Percentiles rank a stretch among this genome's conserved stretches.
These are phyloP conservation scores for Phytopythium oedochilum DNA, from an alignment of 352 stramenopile genomes.

Conservation along the genomic window DNA sequence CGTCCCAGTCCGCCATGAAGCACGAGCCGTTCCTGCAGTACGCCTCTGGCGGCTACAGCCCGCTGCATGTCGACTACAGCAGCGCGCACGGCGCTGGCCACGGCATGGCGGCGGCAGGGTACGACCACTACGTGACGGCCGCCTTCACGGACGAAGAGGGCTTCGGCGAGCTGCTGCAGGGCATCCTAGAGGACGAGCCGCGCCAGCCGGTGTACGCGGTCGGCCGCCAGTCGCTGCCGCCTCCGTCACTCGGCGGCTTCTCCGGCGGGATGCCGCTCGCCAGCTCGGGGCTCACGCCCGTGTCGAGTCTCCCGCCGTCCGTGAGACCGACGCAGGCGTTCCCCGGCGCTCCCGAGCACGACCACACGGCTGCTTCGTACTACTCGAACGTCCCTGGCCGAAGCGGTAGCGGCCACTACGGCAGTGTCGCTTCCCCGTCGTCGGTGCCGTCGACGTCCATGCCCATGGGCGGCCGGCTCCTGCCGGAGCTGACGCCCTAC, in stretches of 20 bases:
- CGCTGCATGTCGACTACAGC: slow-evolving; percentile 17
- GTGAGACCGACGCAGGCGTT: background rate
- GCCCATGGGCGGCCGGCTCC: background rate
- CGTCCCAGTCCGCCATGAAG: slow-evolving; percentile 12
- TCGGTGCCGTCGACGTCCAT: background rate
- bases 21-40: slow-evolving; percentile 16
- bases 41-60: slow-evolving; percentile 16
- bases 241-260: background rate
- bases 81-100: slow-evolving; percentile 9
- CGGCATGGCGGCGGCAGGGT: slow-evolving; percentile 9
- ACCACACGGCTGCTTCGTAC: background rate
- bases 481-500: background rate
- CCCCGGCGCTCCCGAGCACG: background rate
- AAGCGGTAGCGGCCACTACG: background rate
- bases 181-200: slow-evolving; percentile 67
- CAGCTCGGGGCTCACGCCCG: background rate
- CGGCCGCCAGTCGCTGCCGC: slow-evolving; percentile 6
- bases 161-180: slow-evolving; percentile 66
- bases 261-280: background rate
- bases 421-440: background rate
- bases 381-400: background rate
- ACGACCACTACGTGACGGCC: slow-evolving; percentile 53
- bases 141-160: slow-evolving; percentile 60
- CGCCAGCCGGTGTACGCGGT: slow-evolving; percentile 7
- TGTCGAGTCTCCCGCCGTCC: background rate